Evolutionary conservation across 225 moss, liverwort and hornwort genomes (phyloP).

Genomic region (Polytrichum commune): DNA sequence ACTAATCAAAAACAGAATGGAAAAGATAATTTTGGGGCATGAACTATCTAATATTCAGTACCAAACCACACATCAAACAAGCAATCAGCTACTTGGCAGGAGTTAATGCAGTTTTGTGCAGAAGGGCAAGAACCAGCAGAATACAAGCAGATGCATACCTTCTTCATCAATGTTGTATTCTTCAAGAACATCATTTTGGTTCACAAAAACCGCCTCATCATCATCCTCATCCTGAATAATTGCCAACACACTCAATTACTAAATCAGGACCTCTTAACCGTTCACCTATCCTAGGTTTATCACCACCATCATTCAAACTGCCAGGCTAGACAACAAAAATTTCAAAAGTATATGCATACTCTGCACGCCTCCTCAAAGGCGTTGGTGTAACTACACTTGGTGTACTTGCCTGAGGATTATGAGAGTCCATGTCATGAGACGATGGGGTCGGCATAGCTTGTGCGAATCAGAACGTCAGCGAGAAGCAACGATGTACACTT

Average conservation of each 20-base stretch:
- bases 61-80: too few species aligned
- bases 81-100: too few species aligned
- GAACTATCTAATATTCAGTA: too few species aligned
- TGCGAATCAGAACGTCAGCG: background rate
- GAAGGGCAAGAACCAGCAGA: too few species aligned
- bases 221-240: slow-evolving; percentile 37
- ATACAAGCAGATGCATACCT: slow-evolving; percentile 19
- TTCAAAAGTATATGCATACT: background rate
- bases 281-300: too few species aligned
- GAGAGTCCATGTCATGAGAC: slow-evolving; percentile 3
- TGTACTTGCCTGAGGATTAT: background rate
- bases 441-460: slow-evolving; percentile 5
- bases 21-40: too few species aligned
- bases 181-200: slow-evolving; percentile 47
- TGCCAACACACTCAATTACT: background rate
- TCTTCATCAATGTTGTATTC: slow-evolving; percentile 51
- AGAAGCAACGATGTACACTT: too few species aligned
- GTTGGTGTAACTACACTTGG: background rate
- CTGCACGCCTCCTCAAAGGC: background rate
- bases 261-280: too few species aligned
- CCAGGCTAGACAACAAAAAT: too few species aligned
- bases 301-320: too few species aligned
- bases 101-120: too few species aligned
- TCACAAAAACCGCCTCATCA: slow-evolving; percentile 36
- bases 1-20: background rate